Evolutionary conservation across 306 rosid genomes (phyloP).

Genomic region (Medicago ruthenica): DNA sequence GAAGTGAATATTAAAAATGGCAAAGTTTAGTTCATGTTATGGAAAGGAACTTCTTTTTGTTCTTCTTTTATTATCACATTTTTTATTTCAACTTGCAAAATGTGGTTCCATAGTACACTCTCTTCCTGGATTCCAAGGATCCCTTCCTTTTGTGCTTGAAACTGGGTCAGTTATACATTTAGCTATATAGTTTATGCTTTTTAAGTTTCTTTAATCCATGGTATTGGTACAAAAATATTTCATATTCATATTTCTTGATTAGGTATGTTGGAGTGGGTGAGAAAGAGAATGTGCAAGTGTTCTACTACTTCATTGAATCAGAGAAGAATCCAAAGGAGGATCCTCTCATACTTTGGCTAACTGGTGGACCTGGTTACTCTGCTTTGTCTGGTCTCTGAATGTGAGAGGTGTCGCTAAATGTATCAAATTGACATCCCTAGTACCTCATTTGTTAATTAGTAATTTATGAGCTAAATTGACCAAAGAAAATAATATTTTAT

Average conservation of each 20-base stretch:
- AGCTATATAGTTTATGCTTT: neutral
- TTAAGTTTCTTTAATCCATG: neutral
- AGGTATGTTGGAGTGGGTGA: conserved; percentile 80
- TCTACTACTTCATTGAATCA: conserved; percentile 69
- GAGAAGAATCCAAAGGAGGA: conserved; percentile 61
- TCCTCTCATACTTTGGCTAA: conserved; percentile 76
- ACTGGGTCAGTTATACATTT: conserved; percentile 57
- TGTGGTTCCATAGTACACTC: conserved; percentile 41
- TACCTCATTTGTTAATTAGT: too few relatives aligned
- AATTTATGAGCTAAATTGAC: too few relatives aligned
- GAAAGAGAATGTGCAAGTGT: conserved; percentile 56
- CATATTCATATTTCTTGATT: neutral
- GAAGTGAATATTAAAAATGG: conserved; percentile 24
- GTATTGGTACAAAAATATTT: neutral
- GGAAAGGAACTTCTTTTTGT: neutral
- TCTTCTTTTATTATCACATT: conserved; percentile 15
- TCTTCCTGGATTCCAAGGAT: conserved; percentile 75
- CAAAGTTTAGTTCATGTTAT: neutral
- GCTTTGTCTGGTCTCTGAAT: conserved; percentile 45
- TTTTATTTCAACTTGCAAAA: conserved; percentile 20
- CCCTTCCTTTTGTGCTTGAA: conserved; percentile 72
- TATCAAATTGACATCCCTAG: too few relatives aligned
- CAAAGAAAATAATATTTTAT: too few relatives aligned
- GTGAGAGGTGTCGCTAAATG: too few relatives aligned
- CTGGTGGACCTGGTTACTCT: conserved; percentile 84